These are phyloP conservation scores for Hymenochaete sp. DNA, from an alignment of 1,284 basidiomycete genomes.

Conservation along the genomic window DNA sequence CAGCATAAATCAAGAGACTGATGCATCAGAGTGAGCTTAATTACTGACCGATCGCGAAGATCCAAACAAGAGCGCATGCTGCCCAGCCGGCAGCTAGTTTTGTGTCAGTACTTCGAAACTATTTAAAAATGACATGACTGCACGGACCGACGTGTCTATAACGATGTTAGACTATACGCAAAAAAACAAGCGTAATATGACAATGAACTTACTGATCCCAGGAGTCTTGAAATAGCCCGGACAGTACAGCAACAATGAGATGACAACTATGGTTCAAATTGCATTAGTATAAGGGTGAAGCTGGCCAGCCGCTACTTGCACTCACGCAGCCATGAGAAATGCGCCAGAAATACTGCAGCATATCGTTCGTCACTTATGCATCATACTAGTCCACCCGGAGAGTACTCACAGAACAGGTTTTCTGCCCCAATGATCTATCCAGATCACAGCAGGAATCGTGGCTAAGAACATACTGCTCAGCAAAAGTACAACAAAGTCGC, in stretches of 20 bases:
- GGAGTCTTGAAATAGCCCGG: conserved; percentile 42
- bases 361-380: not conserved
- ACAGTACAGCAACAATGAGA: conserved; percentile 53
- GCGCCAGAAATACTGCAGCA: conserved; percentile 46
- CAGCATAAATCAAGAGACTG: conserved; percentile 2
- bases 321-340: conserved; percentile 56
- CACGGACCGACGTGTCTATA: too few species aligned
- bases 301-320: conserved; percentile 2
- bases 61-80: conserved; percentile 57
- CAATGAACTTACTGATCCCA: conserved; percentile 45
- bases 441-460: conserved; percentile 65
- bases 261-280: conserved; percentile 39
- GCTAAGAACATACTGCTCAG: conserved; percentile 56
- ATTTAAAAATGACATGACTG: too few species aligned
- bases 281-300: not conserved
- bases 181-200: too few species aligned
- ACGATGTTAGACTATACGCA: too few species aligned
- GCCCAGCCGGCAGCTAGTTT: conserved; percentile 51
- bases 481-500: conserved; percentile 8
- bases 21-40: not conserved
- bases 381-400: not conserved
- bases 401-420: conserved; percentile 44
- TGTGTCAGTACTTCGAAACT: not conserved
- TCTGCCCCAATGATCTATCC: conserved; percentile 62
- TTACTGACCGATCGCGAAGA: conserved; percentile 50